phyloP scores from a whole-genome alignment of 306 rosid genomes.

The Elaeagnus macrophylla region DNA sequence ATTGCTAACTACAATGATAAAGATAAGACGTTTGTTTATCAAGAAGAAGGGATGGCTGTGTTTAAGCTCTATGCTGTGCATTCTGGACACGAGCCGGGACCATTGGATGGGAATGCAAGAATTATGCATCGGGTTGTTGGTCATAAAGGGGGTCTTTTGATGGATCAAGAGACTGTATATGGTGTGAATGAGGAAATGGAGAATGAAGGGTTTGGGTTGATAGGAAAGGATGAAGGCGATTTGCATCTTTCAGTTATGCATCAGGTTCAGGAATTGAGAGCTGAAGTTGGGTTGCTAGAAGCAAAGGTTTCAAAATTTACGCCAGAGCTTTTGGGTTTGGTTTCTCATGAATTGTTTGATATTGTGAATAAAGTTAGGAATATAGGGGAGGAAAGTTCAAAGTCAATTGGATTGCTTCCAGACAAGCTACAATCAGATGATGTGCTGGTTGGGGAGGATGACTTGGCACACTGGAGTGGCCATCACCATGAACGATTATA shows the following conservation, averaged over 20 bases:
- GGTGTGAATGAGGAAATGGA: constrained; percentile 95
- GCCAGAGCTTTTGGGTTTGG: constrained; percentile 52
- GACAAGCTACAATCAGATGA: constrained; percentile 64
- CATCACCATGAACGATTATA: constrained; percentile 74
- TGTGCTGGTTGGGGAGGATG: constrained; percentile 81
- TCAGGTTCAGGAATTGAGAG: constrained; percentile 78
- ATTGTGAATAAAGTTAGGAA: constrained; percentile 67
- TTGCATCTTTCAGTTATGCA: constrained; percentile 70
- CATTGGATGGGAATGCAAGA: constrained; percentile 94
- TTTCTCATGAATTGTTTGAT: constrained; percentile 68
- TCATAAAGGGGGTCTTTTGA: constrained; percentile 65
- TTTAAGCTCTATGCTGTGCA: constrained; percentile 93
- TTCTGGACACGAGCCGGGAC: constrained; percentile 98
- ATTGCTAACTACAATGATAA: constrained; percentile 88
- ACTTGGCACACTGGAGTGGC: constrained; percentile 87
- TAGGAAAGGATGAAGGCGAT: constrained; percentile 84
- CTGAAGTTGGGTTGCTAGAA: constrained; percentile 71
- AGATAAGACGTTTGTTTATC: constrained; percentile 93
- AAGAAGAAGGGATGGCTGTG: constrained; percentile 86
- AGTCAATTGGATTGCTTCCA: constrained; percentile 51
- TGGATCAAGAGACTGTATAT: constrained; percentile 82
- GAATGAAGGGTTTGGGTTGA: constrained; percentile 59
- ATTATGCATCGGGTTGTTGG: constrained; percentile 97
- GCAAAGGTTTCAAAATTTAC: constrained; percentile 62
- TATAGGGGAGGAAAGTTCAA: constrained; percentile 50